phyloP scores from a whole-genome alignment of 1,284 basidiomycete genomes.

The Cyathus olla region DNA sequence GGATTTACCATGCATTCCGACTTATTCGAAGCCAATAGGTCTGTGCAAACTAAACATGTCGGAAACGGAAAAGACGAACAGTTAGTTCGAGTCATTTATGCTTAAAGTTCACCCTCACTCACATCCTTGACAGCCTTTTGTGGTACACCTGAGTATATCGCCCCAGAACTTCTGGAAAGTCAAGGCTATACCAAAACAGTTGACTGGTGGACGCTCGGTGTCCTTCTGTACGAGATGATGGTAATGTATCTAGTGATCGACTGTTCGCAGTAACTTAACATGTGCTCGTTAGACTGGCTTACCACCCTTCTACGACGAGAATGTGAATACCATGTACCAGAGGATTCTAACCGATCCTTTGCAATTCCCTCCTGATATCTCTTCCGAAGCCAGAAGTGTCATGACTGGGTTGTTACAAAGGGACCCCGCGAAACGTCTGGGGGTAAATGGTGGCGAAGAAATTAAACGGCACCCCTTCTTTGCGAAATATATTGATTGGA shows the following conservation, averaged over 20 bases:
- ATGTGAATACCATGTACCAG: conserved; percentile 98
- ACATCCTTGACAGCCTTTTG: conserved; percentile 82
- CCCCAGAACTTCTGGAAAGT: conserved; percentile 94
- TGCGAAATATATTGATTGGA: conserved; percentile 94
- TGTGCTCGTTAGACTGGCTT: conserved; percentile 79
- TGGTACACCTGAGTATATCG: conserved; percentile 99
- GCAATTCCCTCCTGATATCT: conserved; percentile 93
- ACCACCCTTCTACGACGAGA: conserved; percentile 99
- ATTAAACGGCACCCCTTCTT: conserved; percentile 99
- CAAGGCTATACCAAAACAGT: conserved; percentile 99
- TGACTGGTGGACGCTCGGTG: conserved; percentile 99
- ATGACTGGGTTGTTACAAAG: conserved; percentile 91
- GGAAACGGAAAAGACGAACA: conserved; percentile 97
- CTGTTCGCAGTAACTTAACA: too few relatives aligned
- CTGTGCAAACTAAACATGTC: conserved; percentile 99
- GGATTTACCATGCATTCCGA: conserved; percentile 4
- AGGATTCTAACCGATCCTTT: conserved; percentile 96
- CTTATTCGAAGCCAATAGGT: conserved; percentile 49
- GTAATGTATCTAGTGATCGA: conserved; percentile 42
- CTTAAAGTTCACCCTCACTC: conserved; percentile 4
- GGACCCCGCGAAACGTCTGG: conserved; percentile 88
- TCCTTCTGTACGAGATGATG: conserved; percentile 99
- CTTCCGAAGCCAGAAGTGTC: conserved; percentile 89
- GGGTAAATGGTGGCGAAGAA: conserved; percentile 94
- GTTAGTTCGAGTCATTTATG: conserved; percentile 54